phyloP scores from a whole-genome alignment of 768 basidiomycete species.

The Obba rivulosa region DNA sequence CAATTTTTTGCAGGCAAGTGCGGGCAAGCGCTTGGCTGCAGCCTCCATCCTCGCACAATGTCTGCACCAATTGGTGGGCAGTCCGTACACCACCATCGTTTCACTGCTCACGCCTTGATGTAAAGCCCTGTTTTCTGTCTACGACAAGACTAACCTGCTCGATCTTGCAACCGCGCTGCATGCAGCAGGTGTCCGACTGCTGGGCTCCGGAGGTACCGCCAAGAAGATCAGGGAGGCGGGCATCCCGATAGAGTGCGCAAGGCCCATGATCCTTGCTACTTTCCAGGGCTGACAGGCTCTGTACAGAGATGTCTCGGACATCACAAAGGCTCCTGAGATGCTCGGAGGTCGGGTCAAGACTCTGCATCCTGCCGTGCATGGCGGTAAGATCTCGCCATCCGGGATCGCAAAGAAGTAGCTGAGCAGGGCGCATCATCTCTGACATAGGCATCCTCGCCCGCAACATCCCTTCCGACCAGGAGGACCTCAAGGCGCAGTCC shows the following conservation, averaged over 20 bases:
- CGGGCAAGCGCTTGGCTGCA: no score
- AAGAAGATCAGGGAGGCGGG: conserved; percentile 96
- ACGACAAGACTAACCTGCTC: conserved; percentile 89
- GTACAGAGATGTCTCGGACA: conserved; percentile 88
- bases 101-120: conserved; percentile 2
- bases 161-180: conserved; percentile 85
- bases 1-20: no score
- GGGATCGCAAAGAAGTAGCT: not conserved
- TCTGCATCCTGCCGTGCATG: conserved; percentile 95
- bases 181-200: conserved; percentile 74
- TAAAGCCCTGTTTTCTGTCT: conserved; percentile 87
- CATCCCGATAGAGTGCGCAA: conserved; percentile 72
- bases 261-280: not conserved
- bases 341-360: conserved; percentile 98
- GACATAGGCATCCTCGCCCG: conserved; percentile 88
- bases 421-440: no score
- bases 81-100: not conserved
- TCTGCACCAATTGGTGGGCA: conserved; percentile 28
- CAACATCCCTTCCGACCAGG: conserved; percentile 83
- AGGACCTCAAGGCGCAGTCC: conserved; percentile 74
- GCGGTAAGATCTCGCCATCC: conserved; percentile 49
- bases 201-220: conserved; percentile 96
- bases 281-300: not conserved
- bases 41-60: conserved; percentile 18
- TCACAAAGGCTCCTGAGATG: conserved; percentile 99